Percentiles rank a stretch among this genome's conserved stretches.
These are phyloP conservation scores for Suillus alpinus DNA, from an alignment of 768 basidiomycete genomes.

Conservation along the genomic window DNA sequence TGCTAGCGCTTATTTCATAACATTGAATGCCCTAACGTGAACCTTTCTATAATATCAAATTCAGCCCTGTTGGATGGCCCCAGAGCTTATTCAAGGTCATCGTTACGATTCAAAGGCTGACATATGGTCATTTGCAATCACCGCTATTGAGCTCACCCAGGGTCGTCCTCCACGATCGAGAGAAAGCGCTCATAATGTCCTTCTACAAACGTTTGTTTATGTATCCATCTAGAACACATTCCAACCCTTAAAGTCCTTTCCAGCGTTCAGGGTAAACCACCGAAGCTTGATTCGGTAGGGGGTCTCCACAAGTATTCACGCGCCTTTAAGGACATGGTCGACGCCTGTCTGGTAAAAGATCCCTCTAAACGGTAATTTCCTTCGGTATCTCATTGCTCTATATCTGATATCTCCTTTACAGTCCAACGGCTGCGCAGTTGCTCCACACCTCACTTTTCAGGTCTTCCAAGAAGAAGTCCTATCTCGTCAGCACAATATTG, in stretches of 20 bases:
- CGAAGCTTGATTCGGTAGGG: slow-evolving; percentile 69
- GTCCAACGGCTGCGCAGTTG: slow-evolving; percentile 78
- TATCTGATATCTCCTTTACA: slow-evolving; percentile 21
- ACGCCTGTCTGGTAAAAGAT: slow-evolving; percentile 81
- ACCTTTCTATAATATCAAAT: neutral
- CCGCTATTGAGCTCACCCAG: slow-evolving; percentile 85
- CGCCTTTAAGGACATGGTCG: slow-evolving; percentile 80
- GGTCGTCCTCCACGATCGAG: slow-evolving; percentile 85
- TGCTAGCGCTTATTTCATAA: slow-evolving; percentile 4
- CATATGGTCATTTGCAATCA: slow-evolving; percentile 96
- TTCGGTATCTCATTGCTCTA: neutral
- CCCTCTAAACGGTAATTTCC: slow-evolving; percentile 62
- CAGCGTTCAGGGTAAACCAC: slow-evolving; percentile 76
- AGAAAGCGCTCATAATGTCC: slow-evolving; percentile 68
- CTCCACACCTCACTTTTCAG: slow-evolving; percentile 79
- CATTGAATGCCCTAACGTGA: slow-evolving; percentile 4
- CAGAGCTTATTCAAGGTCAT: slow-evolving; percentile 83
- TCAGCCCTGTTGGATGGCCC: slow-evolving; percentile 96
- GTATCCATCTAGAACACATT: slow-evolving; percentile 1
- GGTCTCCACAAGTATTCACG: slow-evolving; percentile 76
- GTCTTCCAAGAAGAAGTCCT: slow-evolving; percentile 71
- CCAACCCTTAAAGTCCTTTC: slow-evolving; percentile 4
- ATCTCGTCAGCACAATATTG: slow-evolving; percentile 75
- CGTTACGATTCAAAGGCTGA: slow-evolving; percentile 86
- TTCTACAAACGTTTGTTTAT: slow-evolving; percentile 66